Evolutionary conservation across 768 basidiomycete genomes (phyloP).

Genomic region (Atractiella rhizophila): DNA sequence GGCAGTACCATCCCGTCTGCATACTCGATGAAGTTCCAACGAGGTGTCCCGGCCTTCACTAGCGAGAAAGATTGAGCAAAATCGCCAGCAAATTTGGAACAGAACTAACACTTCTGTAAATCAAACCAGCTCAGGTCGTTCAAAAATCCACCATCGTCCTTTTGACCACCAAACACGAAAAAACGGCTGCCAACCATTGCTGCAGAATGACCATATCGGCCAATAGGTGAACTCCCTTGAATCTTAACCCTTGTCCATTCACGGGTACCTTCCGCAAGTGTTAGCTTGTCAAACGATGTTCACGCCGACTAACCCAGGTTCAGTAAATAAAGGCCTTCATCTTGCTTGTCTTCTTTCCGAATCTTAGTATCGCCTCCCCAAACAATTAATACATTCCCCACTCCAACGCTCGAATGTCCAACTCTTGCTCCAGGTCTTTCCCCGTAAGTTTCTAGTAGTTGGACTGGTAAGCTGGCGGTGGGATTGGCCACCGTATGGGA

Average conservation of each 20-base stretch:
- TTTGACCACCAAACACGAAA: slow-evolving; percentile 88
- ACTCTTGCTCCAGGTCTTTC: slow-evolving; percentile 70
- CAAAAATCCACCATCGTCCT: slow-evolving; percentile 48
- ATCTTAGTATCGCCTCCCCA: slow-evolving; percentile 91
- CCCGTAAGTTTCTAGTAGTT: slow-evolving; percentile 61
- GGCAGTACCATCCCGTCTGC: slow-evolving; percentile 30
- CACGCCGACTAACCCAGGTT: slow-evolving; percentile 41
- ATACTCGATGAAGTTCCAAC: slow-evolving; percentile 51
- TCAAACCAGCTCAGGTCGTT: slow-evolving; percentile 94
- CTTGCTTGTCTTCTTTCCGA: slow-evolving; percentile 39
- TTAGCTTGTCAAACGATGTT: neutral
- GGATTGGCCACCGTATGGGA: slow-evolving; percentile 20
- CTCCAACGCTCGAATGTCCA: slow-evolving; percentile 87
- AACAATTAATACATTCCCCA: slow-evolving; percentile 80
- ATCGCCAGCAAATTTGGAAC: neutral
- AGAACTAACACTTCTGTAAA: slow-evolving; percentile 56
- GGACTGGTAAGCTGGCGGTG: slow-evolving; percentile 23
- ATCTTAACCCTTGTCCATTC: slow-evolving; percentile 84
- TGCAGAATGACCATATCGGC: slow-evolving; percentile 87
- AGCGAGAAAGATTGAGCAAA: slow-evolving; percentile 2
- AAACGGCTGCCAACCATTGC: slow-evolving; percentile 77
- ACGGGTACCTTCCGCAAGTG: slow-evolving; percentile 37
- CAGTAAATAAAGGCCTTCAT: slow-evolving; percentile 75
- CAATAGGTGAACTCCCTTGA: slow-evolving; percentile 48
- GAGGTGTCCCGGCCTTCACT: slow-evolving; percentile 54